Evolutionary conservation across 495 filamentous ascomycete genomes (phyloP), one percentile per base, ranked within the genome.

Genomic region (Aspergillus nanangensis): DNA sequence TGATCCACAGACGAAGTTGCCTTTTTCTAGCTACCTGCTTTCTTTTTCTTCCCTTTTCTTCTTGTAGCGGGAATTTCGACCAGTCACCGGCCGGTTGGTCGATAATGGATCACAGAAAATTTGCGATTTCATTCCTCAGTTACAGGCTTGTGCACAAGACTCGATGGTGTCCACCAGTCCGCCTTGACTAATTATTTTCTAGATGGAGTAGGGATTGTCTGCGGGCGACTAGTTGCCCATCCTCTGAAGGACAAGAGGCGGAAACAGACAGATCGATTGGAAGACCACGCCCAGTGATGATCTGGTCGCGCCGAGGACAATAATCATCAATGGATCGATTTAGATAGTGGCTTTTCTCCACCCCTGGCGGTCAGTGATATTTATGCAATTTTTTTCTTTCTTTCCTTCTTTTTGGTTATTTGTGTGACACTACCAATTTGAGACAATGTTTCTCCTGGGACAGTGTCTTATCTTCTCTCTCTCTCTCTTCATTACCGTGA

Each of bases 261-360:
- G 44, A 21, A 27, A 43, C 40, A 10, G 19, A 27, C 34, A 41
- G 44, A 40, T 39, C 25, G 25, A 47, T 47, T 39, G 43, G 34
- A 38, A 44, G 17, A 1, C 27, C 14, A 19, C 18, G n/a, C n/a
- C n/a, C n/a, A n/a, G n/a, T n/a, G n/a, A n/a, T n/a, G n/a, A n/a
- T n/a, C 36, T 5, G 36, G 15, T 38, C 17, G 11, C 36, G 13
- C 5, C 36, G 11, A 38, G 36, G 20, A 5, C 8, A 31, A 31
- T 7, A 13, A 7, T 31, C 27, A 31, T 1, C 32, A n/a, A 17
- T 34, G 32, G n/a, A 1, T 14, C 18, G 11, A 34, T 34, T 1
- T 36, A 7, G 33, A 36, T 0, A 8, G 11, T 36, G 15, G 7
- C 13, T 36, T 15, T 18, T 18, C 4, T 36, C 33, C 33, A 36